These are phyloP conservation scores for Ophiocordyceps camponoti-rufipedis DNA, from an alignment of 2,329 filamentous ascomycete genomes.

Conservation along the genomic window DNA sequence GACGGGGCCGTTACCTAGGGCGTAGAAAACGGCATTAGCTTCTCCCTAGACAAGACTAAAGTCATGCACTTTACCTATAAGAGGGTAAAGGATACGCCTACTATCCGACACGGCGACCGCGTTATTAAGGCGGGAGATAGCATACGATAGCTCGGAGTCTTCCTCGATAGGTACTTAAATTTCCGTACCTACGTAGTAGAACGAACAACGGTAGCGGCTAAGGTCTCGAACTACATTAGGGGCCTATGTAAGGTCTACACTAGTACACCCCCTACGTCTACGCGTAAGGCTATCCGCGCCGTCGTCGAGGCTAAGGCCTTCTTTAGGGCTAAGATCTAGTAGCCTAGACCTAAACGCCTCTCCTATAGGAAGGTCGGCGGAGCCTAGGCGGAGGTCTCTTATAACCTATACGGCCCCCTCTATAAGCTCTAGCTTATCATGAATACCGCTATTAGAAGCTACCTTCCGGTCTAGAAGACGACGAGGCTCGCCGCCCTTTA, in stretches of 20 bases:
- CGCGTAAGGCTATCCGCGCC: not conserved
- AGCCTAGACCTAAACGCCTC: not conserved
- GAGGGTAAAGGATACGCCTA: not conserved
- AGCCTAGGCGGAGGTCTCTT: too few species aligned
- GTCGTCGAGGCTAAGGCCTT: not conserved
- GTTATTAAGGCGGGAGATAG: too few species aligned
- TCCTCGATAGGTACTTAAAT: not conserved
- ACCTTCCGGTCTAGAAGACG: too few species aligned
- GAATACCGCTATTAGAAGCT: too few species aligned
- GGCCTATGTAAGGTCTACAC: not conserved
- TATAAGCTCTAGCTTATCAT: too few species aligned
- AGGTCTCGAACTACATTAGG: not conserved
- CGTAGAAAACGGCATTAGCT: not conserved
- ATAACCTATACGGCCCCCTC: too few species aligned
- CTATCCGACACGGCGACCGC: not conserved
- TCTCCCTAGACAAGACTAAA: not conserved
- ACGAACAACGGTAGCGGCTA: not conserved
- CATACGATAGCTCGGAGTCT: not conserved
- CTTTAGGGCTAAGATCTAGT: not conserved
- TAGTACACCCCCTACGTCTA: not conserved
- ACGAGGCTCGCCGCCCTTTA: too few species aligned
- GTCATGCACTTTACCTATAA: not conserved
- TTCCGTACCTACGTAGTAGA: not conserved
- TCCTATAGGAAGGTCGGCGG: too few species aligned
- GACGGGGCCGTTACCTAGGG: not conserved